These are phyloP conservation scores for Dipteronia sinensis DNA, from an alignment of 345 rosid genomes.

Conservation along the genomic window DNA sequence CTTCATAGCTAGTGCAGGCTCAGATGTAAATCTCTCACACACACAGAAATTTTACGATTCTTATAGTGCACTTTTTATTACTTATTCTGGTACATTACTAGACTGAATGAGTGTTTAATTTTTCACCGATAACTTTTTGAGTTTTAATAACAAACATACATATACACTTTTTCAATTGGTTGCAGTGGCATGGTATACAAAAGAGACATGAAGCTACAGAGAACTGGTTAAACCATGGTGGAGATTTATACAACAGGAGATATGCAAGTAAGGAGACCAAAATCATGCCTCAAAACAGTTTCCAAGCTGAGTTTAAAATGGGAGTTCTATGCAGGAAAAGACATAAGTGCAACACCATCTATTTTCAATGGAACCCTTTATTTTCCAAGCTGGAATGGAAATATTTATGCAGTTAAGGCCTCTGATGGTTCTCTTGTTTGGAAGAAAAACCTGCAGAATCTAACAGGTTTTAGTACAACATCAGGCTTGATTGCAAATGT, in stretches of 20 bases:
- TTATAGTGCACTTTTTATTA: no score
- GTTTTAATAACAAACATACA: neutral
- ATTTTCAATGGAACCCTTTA: neutral
- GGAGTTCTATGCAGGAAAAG: neutral
- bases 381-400: neutral
- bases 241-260: constrained; percentile 34
- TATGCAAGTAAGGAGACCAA: constrained; percentile 22
- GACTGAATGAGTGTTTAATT: no score
- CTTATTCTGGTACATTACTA: no score
- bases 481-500: neutral
- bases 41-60: no score
- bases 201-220: neutral
- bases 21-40: neutral
- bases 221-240: constrained; percentile 22
- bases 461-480: neutral
- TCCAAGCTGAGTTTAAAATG: constrained; percentile 17
- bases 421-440: neutral
- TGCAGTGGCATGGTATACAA: neutral
- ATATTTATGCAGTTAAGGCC: neutral
- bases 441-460: neutral
- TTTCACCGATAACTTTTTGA: no score
- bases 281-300: constrained; percentile 23
- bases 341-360: neutral
- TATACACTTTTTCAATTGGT: neutral
- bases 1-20: neutral